Evolutionary conservation across 768 basidiomycete genomes (phyloP).

Genomic region (Hysterangium stoloniferum): DNA sequence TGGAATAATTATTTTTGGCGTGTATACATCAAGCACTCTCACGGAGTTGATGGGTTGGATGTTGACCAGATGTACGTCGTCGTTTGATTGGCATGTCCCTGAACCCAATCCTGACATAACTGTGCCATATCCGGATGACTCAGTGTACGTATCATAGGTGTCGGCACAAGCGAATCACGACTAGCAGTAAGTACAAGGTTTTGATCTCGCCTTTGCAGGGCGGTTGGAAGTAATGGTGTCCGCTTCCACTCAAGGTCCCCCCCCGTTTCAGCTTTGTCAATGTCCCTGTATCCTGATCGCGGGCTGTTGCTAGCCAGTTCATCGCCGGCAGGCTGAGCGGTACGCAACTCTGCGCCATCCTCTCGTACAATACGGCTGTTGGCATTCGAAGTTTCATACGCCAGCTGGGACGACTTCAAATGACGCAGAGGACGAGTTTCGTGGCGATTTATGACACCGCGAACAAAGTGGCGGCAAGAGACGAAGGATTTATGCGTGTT

Average conservation of each 20-base stretch:
- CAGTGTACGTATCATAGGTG: conserved; percentile 37
- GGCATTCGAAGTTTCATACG: conserved; percentile 63
- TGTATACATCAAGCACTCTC: no score
- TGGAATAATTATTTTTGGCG: no score
- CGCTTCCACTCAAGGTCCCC: background rate
- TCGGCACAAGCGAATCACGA: conserved; percentile 28
- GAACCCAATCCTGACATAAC: conserved; percentile 52
- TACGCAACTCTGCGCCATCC: conserved; percentile 42
- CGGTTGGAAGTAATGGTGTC: background rate
- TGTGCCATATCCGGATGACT: conserved; percentile 54
- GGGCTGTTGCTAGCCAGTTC: background rate
- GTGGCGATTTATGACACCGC: conserved; percentile 45
- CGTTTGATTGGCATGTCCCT: conserved; percentile 56
- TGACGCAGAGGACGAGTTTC: conserved; percentile 43
- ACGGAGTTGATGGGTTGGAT: no score
- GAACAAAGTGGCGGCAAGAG: conserved; percentile 65
- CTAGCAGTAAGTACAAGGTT: background rate
- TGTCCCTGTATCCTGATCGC: conserved; percentile 14
- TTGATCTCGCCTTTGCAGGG: conserved; percentile 11
- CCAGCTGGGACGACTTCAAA: conserved; percentile 47
- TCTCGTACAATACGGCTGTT: conserved; percentile 62
- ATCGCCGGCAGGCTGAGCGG: conserved; percentile 12
- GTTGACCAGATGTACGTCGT: conserved; percentile 39
- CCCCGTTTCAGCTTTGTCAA: conserved; percentile 8
- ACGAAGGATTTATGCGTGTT: conserved; percentile 57